These are phyloP conservation scores for Dactylellina cionopaga DNA, from an alignment of 2,329 filamentous ascomycete species.

Conservation along the genomic window DNA sequence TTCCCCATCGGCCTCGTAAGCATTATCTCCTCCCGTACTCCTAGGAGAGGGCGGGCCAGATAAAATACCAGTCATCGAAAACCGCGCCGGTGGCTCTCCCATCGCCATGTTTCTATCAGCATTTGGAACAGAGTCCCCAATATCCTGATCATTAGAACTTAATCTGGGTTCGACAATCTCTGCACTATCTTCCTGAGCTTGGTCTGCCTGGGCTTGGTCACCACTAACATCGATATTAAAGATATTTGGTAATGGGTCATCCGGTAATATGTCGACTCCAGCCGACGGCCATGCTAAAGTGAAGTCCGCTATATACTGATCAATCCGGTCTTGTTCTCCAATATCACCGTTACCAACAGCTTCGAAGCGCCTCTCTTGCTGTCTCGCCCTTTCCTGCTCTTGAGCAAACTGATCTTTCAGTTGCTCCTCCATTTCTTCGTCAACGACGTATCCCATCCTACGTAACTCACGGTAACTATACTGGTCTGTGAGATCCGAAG, in stretches of 20 bases:
- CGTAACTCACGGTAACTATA: background rate
- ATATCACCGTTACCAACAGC: background rate
- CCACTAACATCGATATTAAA: no score
- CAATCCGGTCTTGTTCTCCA: background rate
- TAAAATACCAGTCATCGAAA: background rate
- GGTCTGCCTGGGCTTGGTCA: no score
- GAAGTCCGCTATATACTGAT: slow-evolving; percentile 7
- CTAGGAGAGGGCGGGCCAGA: background rate
- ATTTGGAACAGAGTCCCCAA: no score
- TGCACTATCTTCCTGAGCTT: no score
- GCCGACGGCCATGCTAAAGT: slow-evolving; percentile 1
- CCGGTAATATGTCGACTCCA: no score
- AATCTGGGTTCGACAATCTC: no score
- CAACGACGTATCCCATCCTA: slow-evolving; percentile 22
- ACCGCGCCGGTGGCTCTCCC: background rate
- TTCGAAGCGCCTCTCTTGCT: slow-evolving; percentile 14
- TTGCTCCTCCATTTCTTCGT: background rate
- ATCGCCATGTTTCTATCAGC: no score
- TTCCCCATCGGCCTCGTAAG: background rate
- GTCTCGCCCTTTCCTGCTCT: background rate
- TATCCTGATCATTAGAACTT: no score
- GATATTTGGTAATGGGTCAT: no score
- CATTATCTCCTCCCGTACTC: background rate
- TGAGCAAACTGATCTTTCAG: background rate
- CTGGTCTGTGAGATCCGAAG: background rate